Evolutionary conservation across 176 grass and related monocot species (phyloP).

Genomic region (Carex scoparia): DNA sequence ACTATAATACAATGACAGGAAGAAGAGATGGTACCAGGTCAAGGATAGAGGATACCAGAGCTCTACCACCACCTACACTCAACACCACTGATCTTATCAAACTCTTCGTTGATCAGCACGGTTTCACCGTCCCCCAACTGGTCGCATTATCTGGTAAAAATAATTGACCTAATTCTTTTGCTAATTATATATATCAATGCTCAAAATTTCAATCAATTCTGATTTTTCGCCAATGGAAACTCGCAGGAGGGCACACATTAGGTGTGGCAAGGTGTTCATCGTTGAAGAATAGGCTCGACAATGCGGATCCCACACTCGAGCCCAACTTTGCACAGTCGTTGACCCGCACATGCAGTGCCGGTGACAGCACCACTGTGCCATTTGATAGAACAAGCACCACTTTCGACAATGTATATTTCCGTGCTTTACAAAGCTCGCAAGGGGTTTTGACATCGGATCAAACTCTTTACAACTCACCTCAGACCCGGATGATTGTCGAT

Average conservation of each 20-base stretch:
- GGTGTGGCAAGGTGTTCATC: constrained; percentile 54
- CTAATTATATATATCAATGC: neutral
- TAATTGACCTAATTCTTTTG: too few relatives aligned
- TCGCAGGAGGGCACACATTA: constrained; percentile 66
- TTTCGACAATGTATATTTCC: constrained; percentile 68
- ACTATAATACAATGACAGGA: constrained; percentile 51
- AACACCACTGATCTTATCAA: constrained; percentile 44
- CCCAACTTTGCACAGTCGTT: constrained; percentile 25
- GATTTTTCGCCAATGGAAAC: constrained; percentile 6
- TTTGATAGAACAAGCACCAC: constrained; percentile 54
- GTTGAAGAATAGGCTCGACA: constrained; percentile 42
- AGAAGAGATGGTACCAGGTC: constrained; percentile 68
- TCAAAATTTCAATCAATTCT: neutral
- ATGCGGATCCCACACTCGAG: constrained; percentile 46
- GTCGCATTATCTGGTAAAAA: constrained; percentile 57
- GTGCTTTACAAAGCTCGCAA: constrained; percentile 43
- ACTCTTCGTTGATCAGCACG: constrained; percentile 38
- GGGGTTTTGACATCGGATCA: constrained; percentile 75
- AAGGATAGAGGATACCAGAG: constrained; percentile 42
- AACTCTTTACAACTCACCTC: constrained; percentile 52
- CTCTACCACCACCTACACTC: constrained; percentile 44
- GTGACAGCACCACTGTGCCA: constrained; percentile 36
- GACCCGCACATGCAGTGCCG: constrained; percentile 33
- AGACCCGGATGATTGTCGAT: constrained; percentile 53
- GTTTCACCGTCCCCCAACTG: constrained; percentile 45